Evolutionary conservation across 495 filamentous ascomycete genomes (phyloP), one percentile per base, ranked within the genome.

Genomic region (Lepidopterella palustris): DNA sequence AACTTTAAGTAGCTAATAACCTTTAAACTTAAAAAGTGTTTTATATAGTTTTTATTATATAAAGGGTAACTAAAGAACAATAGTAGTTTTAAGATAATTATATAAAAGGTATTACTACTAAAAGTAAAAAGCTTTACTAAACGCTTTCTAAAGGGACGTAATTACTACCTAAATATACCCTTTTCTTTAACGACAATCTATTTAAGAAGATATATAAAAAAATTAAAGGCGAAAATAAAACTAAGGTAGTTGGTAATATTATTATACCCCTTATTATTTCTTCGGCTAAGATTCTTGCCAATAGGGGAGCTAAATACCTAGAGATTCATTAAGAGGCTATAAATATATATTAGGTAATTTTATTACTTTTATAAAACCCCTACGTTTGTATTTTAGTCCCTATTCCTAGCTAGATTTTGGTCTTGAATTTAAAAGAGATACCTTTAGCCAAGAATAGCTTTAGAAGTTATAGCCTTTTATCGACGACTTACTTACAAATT

Each of bases 171-270:
- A 13, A 45, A 42, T 20, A 56, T 56, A 42, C 51, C 35, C 25
- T 56, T 9, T 56, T 56, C 18, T 42, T 20, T 24, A 53, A 62
- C 29, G 45, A 62, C 29, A 25, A 56, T 27, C 53, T 62, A 52
- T 57, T 57, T 52, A 57, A 50, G 28, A 57, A 50, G n/a, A 52
- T 42, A 8, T 62, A 24, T 31, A 27, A 51, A 62, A 31, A 25
- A 42, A 50, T 62, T 52, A 51, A 58, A 45, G 45, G 60, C 54
- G 45, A 52, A 28, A 62, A 62, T 42, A 31, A 57, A 54, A 62
- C 60, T 28, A 57, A 29, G 35, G 60, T 62, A 31, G 29, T 62
- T 45, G 54, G 60, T 42, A 42, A 62, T 40, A 62, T 62, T 52
- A 4, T 54, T 21, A 27, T 5, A 18, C n/a, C n/a, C n/a, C 29